Conservation (phyloP, 1,284 basidiomycete genomes). For the Amylostereum areolatum region DNA sequence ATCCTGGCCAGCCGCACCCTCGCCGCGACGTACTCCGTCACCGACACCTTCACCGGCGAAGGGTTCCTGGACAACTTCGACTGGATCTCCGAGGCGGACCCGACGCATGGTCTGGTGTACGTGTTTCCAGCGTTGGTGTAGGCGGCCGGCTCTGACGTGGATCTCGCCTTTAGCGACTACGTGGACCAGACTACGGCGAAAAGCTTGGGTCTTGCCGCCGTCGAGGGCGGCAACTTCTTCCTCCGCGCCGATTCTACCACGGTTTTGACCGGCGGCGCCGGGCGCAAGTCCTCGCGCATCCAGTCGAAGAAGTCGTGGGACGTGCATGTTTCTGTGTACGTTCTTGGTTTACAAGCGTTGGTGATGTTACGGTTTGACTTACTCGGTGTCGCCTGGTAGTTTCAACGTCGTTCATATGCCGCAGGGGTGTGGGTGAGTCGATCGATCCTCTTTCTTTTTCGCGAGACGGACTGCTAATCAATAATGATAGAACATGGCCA, state of each 20-base stretch:
- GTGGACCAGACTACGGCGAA: conserved; percentile 23
- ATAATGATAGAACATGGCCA: conserved; percentile 28
- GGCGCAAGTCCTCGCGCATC: conserved; percentile 56
- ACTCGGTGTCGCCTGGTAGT: conserved; percentile 27
- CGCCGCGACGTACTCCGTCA: conserved; percentile 33
- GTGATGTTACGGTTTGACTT: neutral
- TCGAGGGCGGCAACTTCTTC: conserved; percentile 18
- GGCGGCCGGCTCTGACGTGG: neutral
- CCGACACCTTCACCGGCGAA: conserved; percentile 41
- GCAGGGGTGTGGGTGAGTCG: conserved; percentile 61
- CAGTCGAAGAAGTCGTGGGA: conserved; percentile 44
- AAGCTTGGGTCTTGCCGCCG: conserved; percentile 24
- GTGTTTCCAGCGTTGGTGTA: conserved; percentile 10
- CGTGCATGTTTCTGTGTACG: conserved; percentile 53
- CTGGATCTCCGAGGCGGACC: conserved; percentile 48
- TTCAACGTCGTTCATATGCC: conserved; percentile 54
- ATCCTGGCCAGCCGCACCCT: conserved; percentile 1
- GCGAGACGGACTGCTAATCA: neutral
- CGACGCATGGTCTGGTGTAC: conserved; percentile 60
- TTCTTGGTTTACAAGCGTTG: conserved; percentile 3
- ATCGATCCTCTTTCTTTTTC: conserved; percentile 17
- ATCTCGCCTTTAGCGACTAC: conserved; percentile 22
- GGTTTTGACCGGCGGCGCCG: conserved; percentile 41
- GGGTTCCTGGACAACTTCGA: conserved; percentile 45
- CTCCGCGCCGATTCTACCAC: conserved; percentile 49